Evolutionary conservation across 2,329 filamentous ascomycete genomes (phyloP).

Genomic region (Celoporthe dispersa): DNA sequence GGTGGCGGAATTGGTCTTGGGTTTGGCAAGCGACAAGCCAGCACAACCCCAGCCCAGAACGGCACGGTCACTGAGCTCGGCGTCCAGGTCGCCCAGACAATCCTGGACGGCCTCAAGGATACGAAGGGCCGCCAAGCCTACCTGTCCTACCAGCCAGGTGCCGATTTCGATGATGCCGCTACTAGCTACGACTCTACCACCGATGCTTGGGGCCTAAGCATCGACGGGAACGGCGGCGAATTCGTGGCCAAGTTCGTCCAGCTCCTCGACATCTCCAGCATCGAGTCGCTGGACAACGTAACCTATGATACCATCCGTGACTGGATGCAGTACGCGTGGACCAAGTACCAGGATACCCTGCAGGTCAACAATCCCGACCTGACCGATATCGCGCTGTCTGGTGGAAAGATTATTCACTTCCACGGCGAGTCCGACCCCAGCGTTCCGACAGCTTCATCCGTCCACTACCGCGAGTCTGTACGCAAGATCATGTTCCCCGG

Average conservation of each 20-base stretch:
- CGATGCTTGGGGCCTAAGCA: neutral
- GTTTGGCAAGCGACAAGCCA: conserved; percentile 13
- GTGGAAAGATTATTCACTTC: conserved; percentile 40
- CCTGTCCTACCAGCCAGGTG: conserved; percentile 40
- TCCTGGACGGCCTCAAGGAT: conserved; percentile 41
- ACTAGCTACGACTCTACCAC: conserved; percentile 40
- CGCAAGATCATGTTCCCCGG: conserved; percentile 31
- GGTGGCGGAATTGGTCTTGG: conserved; percentile 29
- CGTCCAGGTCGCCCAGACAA: conserved; percentile 39
- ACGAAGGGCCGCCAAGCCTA: conserved; percentile 41
- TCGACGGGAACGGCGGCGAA: conserved; percentile 26
- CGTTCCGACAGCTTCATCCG: conserved; percentile 33
- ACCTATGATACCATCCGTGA: conserved; percentile 25
- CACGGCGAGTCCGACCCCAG: conserved; percentile 38
- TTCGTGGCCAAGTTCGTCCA: conserved; percentile 38
- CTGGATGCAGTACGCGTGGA: neutral
- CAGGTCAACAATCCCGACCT: conserved; percentile 38
- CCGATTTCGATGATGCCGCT: conserved; percentile 38
- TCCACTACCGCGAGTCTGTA: neutral
- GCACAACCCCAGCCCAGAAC: conserved; percentile 39
- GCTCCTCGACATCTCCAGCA: conserved; percentile 36
- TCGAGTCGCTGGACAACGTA: conserved; percentile 33
- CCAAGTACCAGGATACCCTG: neutral
- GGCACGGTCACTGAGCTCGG: conserved; percentile 41
- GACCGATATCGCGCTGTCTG: conserved; percentile 33